These are phyloP conservation scores for Wallacemonas sp. DNA, from an alignment of 208 protist species.

Conservation along the genomic window DNA sequence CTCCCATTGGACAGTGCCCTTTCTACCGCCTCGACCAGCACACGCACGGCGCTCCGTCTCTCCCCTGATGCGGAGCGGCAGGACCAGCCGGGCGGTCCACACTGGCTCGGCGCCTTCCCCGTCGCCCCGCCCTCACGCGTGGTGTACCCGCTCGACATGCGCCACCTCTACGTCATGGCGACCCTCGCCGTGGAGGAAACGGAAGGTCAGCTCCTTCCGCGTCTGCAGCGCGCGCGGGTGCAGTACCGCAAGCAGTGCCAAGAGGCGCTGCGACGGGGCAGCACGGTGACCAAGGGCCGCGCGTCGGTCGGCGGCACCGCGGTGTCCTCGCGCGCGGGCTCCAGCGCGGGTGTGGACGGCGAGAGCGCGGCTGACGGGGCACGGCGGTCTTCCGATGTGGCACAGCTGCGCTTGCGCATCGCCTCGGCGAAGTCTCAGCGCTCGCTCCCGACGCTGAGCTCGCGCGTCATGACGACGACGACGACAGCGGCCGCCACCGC, in stretches of 20 bases:
- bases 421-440: constrained; percentile 1
- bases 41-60: background rate
- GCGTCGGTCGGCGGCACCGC: background rate
- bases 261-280: constrained; percentile 19
- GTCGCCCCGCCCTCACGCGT: constrained; percentile 22
- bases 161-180: constrained; percentile 62
- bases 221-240: constrained; percentile 27
- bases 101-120: constrained; percentile 27
- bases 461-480: background rate
- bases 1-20: background rate
- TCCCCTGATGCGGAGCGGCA: background rate
- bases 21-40: too few species aligned
- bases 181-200: constrained; percentile 60
- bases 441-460: constrained; percentile 5
- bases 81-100: constrained; percentile 17
- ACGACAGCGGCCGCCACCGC: background rate
- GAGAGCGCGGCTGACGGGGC: background rate
- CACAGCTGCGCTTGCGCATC: too few species aligned
- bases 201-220: constrained; percentile 35
- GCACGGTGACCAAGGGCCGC: background rate
- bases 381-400: background rate
- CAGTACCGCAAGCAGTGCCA: constrained; percentile 47
- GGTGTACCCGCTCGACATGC: constrained; percentile 66
- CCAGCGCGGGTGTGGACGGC: background rate
- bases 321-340: background rate